A percentile compares a stretch with the other conserved stretches of the same genome.
These are phyloP conservation scores for Ophiostoma pallidulum DNA, from an alignment of 2,329 filamentous ascomycete genomes.

Conservation along the genomic window DNA sequence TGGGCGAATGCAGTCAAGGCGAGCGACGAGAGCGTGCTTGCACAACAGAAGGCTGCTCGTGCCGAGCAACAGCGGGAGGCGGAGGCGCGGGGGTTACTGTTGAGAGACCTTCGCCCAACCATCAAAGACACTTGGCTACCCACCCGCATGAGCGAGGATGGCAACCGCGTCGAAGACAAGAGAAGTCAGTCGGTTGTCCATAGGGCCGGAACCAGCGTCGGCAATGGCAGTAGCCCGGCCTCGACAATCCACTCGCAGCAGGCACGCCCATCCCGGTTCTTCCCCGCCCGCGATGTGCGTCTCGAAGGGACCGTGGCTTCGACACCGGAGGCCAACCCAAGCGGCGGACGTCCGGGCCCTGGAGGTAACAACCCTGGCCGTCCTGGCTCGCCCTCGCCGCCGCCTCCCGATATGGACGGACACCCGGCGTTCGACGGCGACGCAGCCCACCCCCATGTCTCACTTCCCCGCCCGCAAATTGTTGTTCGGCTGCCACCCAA, in stretches of 20 bases:
- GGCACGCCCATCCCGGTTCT: conserved; percentile 50
- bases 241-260: conserved; percentile 28
- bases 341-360: background rate
- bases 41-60: conserved; percentile 30
- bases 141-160: conserved; percentile 27
- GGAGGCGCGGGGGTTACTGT: conserved; percentile 33
- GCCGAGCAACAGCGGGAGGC: conserved; percentile 35
- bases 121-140: conserved; percentile 49
- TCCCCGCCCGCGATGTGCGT: conserved; percentile 45
- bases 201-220: conserved; percentile 8
- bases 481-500: conserved; percentile 71
- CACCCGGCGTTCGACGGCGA: conserved; percentile 68
- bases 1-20: conserved; percentile 36
- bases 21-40: conserved; percentile 36
- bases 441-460: conserved; percentile 55
- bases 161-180: conserved; percentile 26
- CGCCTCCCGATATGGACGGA: conserved; percentile 58
- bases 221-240: conserved; percentile 17
- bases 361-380: conserved; percentile 20
- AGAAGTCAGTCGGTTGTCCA: conserved; percentile 22
- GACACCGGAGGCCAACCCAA: conserved; percentile 5
- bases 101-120: conserved; percentile 36
- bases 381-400: conserved; percentile 55
- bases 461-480: conserved; percentile 59
- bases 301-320: conserved; percentile 26